Evolutionary conservation across 768 basidiomycete genomes (phyloP), one percentile per base, ranked within the genome.

Genomic region (Termitomyces sp.): DNA sequence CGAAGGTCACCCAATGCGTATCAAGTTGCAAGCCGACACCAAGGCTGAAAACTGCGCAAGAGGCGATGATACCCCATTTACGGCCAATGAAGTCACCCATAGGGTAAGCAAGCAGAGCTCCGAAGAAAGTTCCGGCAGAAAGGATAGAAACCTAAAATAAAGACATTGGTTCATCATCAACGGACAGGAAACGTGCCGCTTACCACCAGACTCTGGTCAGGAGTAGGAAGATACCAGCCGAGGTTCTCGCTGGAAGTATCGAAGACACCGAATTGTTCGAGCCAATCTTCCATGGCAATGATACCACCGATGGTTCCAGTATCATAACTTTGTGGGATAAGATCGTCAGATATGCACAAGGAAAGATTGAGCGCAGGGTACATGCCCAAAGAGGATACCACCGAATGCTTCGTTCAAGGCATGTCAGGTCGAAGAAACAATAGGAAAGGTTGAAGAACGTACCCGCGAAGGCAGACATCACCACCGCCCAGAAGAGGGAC

Each of bases 101-200:
- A 37, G 75, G 75, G 36, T 71, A 78, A 50, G 69, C 74, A 36
- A 77, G 60, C 39, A 91, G 77, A 20, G 85, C 85, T 68, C 87
- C 91, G 62, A 91, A 85, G 79, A 94, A 92, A 30, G 91, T 94
- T 60, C 93, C 93, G n/a, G 88, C 90, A 8, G 91, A 93, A 36
- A 93, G 83, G 66, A 91, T 88, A 50, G 84, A 85, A 47, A 78
- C 65, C 64, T 65, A 32, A 32, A 26, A 42, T n/a, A 1, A 16
- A 14, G 40, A 13, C 8, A 7, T 53, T n/a, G n/a, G n/a, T 32
- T 18, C 9, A 12, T 16, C 13, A 12, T 39, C 14, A 4, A 24
- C n/a, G n/a, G 26, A 6, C 16, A 20, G 2, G 8, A 14, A 34
- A 46, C 14, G 8, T 5, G 2, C 13, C 18, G 50, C 62, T 55